Conservation (phyloP, 2,329 filamentous ascomycete species). For the Allantophomopsis cytisporea region DNA sequence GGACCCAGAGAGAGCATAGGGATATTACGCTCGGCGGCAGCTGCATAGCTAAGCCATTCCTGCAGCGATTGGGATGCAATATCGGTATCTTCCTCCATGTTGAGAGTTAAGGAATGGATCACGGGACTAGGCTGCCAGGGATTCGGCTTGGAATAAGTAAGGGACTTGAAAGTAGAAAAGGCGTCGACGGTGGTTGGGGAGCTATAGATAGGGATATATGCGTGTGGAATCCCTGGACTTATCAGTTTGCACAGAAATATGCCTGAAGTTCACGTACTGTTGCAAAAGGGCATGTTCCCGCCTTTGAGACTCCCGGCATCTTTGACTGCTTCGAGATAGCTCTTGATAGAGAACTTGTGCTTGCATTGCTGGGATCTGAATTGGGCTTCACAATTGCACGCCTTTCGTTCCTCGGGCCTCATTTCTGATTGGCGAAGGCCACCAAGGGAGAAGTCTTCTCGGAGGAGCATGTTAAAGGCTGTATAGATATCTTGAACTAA, state of each 20-base stretch:
- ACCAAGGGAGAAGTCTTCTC: constrained; percentile 23
- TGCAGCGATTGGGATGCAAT: constrained; percentile 21
- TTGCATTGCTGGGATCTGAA: too few species aligned
- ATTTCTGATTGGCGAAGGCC: constrained; percentile 24
- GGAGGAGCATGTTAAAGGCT: constrained; percentile 28
- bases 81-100: not conserved
- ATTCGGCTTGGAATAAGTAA: constrained; percentile 14
- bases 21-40: constrained; percentile 20
- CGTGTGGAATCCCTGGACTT: constrained; percentile 19
- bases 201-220: constrained; percentile 19
- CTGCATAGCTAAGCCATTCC: constrained; percentile 23
- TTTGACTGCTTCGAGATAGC: too few species aligned
- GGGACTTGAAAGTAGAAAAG: constrained; percentile 17
- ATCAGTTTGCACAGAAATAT: not conserved
- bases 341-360: too few species aligned
- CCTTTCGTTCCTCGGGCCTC: constrained; percentile 14
- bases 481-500: constrained; percentile 24
- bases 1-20: constrained; percentile 22
- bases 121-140: constrained; percentile 24
- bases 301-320: too few species aligned
- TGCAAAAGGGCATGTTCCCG: too few species aligned
- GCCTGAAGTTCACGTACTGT: too few species aligned
- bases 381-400: constrained; percentile 12
- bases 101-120: constrained; percentile 20
- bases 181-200: constrained; percentile 16